Percentiles rank a stretch among this genome's conserved stretches.
Evolutionary conservation across 2,329 filamentous ascomycete genomes (phyloP).

Genomic region (Massarina eburnea): DNA sequence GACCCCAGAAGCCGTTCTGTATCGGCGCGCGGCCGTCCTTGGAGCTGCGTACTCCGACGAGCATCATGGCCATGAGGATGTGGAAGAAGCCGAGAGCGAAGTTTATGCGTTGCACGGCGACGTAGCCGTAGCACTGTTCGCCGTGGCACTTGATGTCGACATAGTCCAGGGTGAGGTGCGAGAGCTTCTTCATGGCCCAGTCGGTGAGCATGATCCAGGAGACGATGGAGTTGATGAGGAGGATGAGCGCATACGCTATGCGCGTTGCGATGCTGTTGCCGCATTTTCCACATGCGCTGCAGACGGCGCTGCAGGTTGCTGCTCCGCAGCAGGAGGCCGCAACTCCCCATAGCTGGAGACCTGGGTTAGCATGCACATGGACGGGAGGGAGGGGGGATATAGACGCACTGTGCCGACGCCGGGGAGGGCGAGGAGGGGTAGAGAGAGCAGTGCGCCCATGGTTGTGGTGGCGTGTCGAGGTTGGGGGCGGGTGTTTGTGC

Average conservation of each 20-base stretch:
- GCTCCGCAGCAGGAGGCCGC: constrained; percentile 93
- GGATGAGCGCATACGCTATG: constrained; percentile 92
- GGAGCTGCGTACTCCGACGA: constrained; percentile 84
- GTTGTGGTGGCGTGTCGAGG: constrained; percentile 17
- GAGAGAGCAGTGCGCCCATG: constrained; percentile 90
- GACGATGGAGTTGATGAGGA: constrained; percentile 93
- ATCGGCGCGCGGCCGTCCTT: constrained; percentile 84
- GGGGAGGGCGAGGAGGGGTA: constrained; percentile 86
- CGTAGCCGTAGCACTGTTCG: constrained; percentile 90
- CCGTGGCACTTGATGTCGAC: constrained; percentile 91
- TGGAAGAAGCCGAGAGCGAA: constrained; percentile 96
- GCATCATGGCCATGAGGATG: constrained; percentile 76
- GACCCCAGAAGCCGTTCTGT: constrained; percentile 99
- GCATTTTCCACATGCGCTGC: constrained; percentile 93
- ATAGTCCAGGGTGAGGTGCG: constrained; percentile 90
- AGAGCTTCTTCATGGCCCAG: constrained; percentile 95
- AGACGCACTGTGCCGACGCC: constrained; percentile 78
- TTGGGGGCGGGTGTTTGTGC: constrained; percentile 1
- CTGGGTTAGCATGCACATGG: background rate
- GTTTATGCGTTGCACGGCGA: constrained; percentile 96
- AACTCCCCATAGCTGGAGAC: constrained; percentile 68
- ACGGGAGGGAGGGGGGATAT: background rate
- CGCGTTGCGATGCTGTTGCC: constrained; percentile 96
- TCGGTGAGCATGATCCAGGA: constrained; percentile 99
- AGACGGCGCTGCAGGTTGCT: constrained; percentile 93